Conservation (phyloP, 2,329 filamentous ascomycete genomes). For the Nectriaceae sp. region DNA sequence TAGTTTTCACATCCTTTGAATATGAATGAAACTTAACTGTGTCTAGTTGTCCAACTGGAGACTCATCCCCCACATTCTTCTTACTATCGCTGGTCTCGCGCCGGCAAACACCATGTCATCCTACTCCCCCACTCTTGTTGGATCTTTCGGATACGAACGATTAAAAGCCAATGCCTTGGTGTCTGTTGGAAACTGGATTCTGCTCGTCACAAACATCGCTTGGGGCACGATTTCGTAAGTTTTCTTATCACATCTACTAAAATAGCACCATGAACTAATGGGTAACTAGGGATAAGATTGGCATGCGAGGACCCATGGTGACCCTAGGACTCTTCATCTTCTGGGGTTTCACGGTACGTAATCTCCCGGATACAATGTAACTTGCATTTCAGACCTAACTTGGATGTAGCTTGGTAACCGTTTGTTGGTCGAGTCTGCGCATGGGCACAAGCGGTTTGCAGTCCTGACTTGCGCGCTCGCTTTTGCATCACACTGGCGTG, state of each 20-base stretch:
- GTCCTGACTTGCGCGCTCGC: constrained; percentile 15
- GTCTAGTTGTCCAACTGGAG: constrained; percentile 39
- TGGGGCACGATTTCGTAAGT: constrained; percentile 28
- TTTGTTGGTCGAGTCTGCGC: constrained; percentile 16
- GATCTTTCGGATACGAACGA: constrained; percentile 36
- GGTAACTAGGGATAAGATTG: constrained; percentile 16
- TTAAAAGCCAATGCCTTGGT: constrained; percentile 33
- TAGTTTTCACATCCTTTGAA: neutral
- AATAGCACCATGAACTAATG: neutral
- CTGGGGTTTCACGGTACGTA: constrained; percentile 17
- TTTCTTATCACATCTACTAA: neutral
- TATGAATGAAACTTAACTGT: constrained; percentile 4
- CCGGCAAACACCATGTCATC: constrained; percentile 19
- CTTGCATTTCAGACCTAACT: neutral
- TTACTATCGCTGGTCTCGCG: constrained; percentile 19
- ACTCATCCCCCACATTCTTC: constrained; percentile 35
- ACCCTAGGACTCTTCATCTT: constrained; percentile 16
- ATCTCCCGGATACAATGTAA: neutral
- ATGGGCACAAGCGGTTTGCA: constrained; percentile 17
- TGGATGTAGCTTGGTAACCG: constrained; percentile 16
- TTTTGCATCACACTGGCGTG: constrained; percentile 23
- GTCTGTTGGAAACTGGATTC: constrained; percentile 37
- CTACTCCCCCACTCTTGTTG: constrained; percentile 29
- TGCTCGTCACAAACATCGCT: constrained; percentile 33
- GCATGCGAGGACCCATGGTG: constrained; percentile 21